These are phyloP conservation scores for Ogataea glucozyma DNA, from an alignment of 805 yeast genomes.

Conservation along the genomic window DNA sequence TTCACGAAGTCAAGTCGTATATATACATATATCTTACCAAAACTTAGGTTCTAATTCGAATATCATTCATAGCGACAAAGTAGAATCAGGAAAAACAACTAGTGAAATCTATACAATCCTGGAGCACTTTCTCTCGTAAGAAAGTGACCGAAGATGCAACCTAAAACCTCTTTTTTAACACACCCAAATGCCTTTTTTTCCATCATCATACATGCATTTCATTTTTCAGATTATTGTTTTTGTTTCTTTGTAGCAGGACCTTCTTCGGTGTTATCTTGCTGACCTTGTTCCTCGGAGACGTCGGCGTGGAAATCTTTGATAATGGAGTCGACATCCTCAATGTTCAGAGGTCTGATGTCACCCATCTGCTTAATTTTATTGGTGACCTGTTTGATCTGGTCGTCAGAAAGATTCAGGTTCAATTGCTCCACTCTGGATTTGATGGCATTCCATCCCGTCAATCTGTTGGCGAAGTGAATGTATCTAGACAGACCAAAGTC, in stretches of 20 bases:
- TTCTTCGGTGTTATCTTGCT: constrained; percentile 24
- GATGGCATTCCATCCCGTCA: constrained; percentile 66
- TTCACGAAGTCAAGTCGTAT: no score
- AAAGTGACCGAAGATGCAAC: neutral
- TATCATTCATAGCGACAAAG: constrained; percentile 3
- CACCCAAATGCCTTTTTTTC: constrained; percentile 5
- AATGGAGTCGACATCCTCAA: constrained; percentile 62
- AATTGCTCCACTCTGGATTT: constrained; percentile 61
- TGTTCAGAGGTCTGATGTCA: constrained; percentile 58
- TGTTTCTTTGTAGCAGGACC: constrained; percentile 40
- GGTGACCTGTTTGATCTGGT: constrained; percentile 58
- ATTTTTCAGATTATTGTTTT: constrained; percentile 19
- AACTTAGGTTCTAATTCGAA: neutral
- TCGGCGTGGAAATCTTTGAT: constrained; percentile 55
- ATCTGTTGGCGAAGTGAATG: constrained; percentile 60
- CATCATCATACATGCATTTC: constrained; percentile 5
- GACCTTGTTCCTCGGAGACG: constrained; percentile 29
- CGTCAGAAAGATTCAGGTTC: constrained; percentile 55
- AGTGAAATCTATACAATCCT: constrained; percentile 1
- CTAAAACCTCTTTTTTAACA: constrained; percentile 1
- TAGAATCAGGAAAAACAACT: constrained; percentile 4
- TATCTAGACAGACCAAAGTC: constrained; percentile 64
- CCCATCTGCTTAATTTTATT: constrained; percentile 56
- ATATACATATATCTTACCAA: no score
- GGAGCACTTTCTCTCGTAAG: constrained; percentile 5